Evolutionary conservation across 208 protist genomes (phyloP), one percentile per base, ranked within the genome.

Genomic region (Leishmania tarentolae): DNA sequence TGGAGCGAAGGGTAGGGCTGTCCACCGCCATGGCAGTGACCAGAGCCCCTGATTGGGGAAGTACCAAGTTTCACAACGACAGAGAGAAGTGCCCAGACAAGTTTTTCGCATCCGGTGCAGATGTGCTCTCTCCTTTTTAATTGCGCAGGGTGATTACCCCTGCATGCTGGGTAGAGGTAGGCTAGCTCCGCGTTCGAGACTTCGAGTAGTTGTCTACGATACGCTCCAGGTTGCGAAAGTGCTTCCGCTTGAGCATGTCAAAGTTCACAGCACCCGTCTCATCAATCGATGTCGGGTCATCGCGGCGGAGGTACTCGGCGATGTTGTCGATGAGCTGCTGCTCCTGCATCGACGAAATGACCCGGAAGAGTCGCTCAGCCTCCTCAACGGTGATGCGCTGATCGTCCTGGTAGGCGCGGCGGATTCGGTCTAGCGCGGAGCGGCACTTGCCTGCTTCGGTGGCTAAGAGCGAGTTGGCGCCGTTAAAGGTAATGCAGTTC

Each of bases 401-500:
- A 50, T 92, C 86, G 19, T 94, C 90, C 37, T 85, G 80, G 47
- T 89, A 84, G 42, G 76, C 75, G 37, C 88, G 86, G 37, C 75
- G 84, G 5, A 94, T 80, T 46, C 84, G 82, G 5, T 82, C 78
- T 59, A 97, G 72, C 66, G 84, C 82, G 44, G 77, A 75, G 35
- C 81, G 78, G 79, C 93, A 97, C 70, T 86, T 84, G 21, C 59
- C 46, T 28, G 91, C 89, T n/a, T 91, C 87, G 37, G 73, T 76
- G 40, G 87, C 83, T 52, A 96, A 61, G 56, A 84, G 76, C 31
- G 87, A 93, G 42, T 81, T 86, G 4, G 79, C 78, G 3, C 93
- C 93, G 80, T 97, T 95, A 83, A 91, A 97, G 74, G 82, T 59
- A 59, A 84, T 85, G 76, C 90, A 93, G 83, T 97, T 97, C 44